Base-by-base conservation (phyloP, 805 yeast genomes). In the Hanseniaspora valbyensis region DNA sequence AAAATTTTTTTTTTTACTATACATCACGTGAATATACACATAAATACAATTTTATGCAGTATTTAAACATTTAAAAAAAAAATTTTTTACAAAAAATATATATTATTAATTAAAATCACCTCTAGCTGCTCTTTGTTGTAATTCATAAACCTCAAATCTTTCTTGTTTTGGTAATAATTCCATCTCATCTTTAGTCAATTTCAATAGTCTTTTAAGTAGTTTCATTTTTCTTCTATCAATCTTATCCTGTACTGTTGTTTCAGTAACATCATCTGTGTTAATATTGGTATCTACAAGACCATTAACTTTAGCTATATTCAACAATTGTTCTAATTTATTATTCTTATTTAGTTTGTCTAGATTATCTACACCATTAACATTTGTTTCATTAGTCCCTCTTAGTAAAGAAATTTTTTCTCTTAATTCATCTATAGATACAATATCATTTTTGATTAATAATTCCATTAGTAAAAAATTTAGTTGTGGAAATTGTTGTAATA, bases 401-500 rank as follows among this genome's bases (percentile, higher is more conserved):
- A 56, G 26, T 65, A 69, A 41, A 66, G 62, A 53, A 63, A 66
- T 65, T 19, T 63, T 52, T 32, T 64, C 63, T 29, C 65, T 61
- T 52, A 65, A 42, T 40, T 64, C 67, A 36, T 65, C 69, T 6
- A 63, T 63, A 30, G 59, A 57, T 22, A 65, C 57, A 24, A 65
- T 55, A 14, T 66, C 63, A 45, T 61, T 61, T 14, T 64, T 66
- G 54, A 81, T 60, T 54, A 86, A 65, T 1, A 80, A 70, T 59
- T 89, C 96, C 2, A 88, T 90, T 26, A 86, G 68, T 0, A 95
- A 92, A 62, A 80, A 87, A 1, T 85, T 68, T 42, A 90, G 69
- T 62, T 90, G 96, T 0, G 96, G 96, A 53, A 84, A 58, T 16
- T 49, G 56, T 22, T 50, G 50, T 36, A 65, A 46, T 13, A 64